Conservation (phyloP, 495 filamentous ascomycete genomes). For the Neurospora sp. region DNA sequence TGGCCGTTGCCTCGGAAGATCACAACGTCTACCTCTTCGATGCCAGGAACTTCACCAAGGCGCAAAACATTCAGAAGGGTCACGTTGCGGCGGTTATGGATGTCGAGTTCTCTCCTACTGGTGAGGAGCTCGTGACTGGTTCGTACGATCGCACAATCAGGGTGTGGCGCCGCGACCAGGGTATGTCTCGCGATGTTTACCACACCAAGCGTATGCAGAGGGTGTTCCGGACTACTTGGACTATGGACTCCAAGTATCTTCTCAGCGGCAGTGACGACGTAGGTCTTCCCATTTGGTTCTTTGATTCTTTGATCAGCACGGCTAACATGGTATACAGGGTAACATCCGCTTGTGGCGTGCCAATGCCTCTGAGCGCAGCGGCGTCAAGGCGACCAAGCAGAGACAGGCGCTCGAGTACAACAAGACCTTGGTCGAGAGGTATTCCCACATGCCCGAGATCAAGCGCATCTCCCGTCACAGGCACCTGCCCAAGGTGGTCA, state of each 20-base stretch:
- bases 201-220: slow-evolving; percentile 96
- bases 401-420: slow-evolving; percentile 88
- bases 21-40: slow-evolving; percentile 40
- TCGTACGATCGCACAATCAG: slow-evolving; percentile 55
- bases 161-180: slow-evolving; percentile 68
- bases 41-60: slow-evolving; percentile 40
- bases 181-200: slow-evolving; percentile 87
- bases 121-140: slow-evolving; percentile 84
- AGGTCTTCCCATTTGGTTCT: background rate
- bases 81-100: slow-evolving; percentile 97
- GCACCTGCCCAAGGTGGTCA: slow-evolving; percentile 86
- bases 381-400: slow-evolving; percentile 74
- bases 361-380: slow-evolving; percentile 74
- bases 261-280: slow-evolving; percentile 76
- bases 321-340: slow-evolving; percentile 31
- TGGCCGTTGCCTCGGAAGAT: slow-evolving; percentile 33
- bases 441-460: slow-evolving; percentile 94
- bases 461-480: slow-evolving; percentile 80
- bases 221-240: slow-evolving; percentile 69
- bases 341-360: slow-evolving; percentile 89
- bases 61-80: slow-evolving; percentile 78
- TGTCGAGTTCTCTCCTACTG: slow-evolving; percentile 89
- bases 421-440: slow-evolving; percentile 70
- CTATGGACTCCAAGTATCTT: slow-evolving; percentile 80
- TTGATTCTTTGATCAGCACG: background rate